Evolutionary conservation across 495 filamentous ascomycete species (phyloP).

Genomic region (Aspergillus funiculosus): DNA sequence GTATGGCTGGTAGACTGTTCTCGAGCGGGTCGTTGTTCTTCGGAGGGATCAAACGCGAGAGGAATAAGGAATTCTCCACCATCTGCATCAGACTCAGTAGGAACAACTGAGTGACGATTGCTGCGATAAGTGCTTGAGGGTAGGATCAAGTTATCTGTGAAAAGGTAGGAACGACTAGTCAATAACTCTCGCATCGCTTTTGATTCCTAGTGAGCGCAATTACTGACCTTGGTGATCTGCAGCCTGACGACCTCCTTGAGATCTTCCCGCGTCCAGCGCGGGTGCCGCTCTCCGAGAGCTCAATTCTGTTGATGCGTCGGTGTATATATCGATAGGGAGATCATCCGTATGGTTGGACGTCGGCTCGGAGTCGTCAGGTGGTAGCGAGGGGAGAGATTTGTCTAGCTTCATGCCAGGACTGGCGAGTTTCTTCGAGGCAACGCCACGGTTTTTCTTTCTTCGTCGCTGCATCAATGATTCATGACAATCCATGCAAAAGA

Average conservation of each 20-base stretch:
- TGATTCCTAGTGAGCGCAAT: background rate
- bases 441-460: slow-evolving; percentile 73
- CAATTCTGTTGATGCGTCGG: slow-evolving; percentile 65
- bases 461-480: slow-evolving; percentile 96
- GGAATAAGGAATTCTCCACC: slow-evolving; percentile 80
- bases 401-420: slow-evolving; percentile 65
- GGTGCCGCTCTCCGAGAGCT: slow-evolving; percentile 56
- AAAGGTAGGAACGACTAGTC: background rate
- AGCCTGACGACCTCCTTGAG: slow-evolving; percentile 10
- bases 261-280: slow-evolving; percentile 25
- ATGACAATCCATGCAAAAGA: slow-evolving; percentile 99
- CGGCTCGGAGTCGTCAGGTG: slow-evolving; percentile 57
- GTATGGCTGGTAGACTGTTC: slow-evolving; percentile 15
- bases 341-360: slow-evolving; percentile 64
- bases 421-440: slow-evolving; percentile 48
- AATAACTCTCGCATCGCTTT: background rate
- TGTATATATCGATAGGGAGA: slow-evolving; percentile 54
- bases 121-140: slow-evolving; percentile 73
- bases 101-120: slow-evolving; percentile 62
- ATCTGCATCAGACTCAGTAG: slow-evolving; percentile 55
- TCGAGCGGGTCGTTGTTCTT: slow-evolving; percentile 52
- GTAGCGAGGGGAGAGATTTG: slow-evolving; percentile 90
- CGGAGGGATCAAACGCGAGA: slow-evolving; percentile 79
- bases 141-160: slow-evolving; percentile 54
- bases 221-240: slow-evolving; percentile 23